phyloP scores from a whole-genome alignment of 108 stramenopile genomes.

The Cyclotella baltica region DNA sequence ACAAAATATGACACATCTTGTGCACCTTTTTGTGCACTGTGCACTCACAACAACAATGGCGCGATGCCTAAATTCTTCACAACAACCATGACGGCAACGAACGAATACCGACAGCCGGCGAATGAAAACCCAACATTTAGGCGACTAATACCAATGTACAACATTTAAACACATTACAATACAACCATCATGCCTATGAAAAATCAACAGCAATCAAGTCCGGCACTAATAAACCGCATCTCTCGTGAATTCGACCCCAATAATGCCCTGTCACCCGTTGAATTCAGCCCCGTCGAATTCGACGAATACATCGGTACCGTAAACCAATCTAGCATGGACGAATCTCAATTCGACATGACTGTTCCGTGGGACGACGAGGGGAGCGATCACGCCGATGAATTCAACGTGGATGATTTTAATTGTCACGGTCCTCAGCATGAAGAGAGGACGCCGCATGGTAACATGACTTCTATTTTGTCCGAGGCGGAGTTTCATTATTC shows the following conservation, averaged over 20 bases:
- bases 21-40: no score
- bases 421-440: background rate
- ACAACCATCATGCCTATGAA: no score
- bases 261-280: background rate
- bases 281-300: slow-evolving; percentile 9
- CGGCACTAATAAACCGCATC: background rate
- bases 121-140: no score
- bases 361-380: slow-evolving; percentile 7
- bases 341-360: background rate
- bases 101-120: no score
- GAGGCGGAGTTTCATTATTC: slow-evolving; percentile 20
- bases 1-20: no score
- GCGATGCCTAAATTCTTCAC: no score
- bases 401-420: background rate
- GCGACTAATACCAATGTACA: no score
- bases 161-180: no score
- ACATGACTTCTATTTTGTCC: slow-evolving; percentile 44
- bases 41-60: no score
- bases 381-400: slow-evolving; percentile 18
- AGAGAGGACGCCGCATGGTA: slow-evolving; percentile 29
- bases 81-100: no score
- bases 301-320: slow-evolving; percentile 19
- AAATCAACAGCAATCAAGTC: background rate
- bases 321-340: background rate
- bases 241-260: background rate